Percentiles rank a stretch among this genome's conserved stretches.
Evolutionary conservation across 164 flowering plant species (phyloP).

Genomic region (Dillenia suffruticosa): DNA sequence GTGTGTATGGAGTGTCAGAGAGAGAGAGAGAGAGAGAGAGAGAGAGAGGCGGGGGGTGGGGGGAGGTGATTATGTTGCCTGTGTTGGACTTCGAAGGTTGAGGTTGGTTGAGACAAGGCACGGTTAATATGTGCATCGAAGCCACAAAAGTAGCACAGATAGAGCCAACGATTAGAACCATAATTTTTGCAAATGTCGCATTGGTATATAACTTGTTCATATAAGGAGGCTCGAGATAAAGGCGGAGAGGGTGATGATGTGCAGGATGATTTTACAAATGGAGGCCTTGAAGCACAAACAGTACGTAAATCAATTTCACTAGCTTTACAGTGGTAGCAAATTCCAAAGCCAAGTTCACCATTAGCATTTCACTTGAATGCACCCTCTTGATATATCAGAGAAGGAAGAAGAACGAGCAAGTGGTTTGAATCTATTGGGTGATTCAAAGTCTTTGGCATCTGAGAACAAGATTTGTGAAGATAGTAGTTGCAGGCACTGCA

Average conservation of each 20-base stretch:
- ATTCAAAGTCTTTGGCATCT: slow-evolving; percentile 6
- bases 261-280: not conserved
- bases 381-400: slow-evolving; percentile 10
- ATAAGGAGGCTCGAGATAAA: slow-evolving; percentile 13
- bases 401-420: slow-evolving; percentile 13
- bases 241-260: slow-evolving; percentile 15
- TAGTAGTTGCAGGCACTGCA: slow-evolving; percentile 15
- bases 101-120: not conserved
- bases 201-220: slow-evolving; percentile 3
- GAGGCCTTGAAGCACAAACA: slow-evolving; percentile 14
- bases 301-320: slow-evolving; percentile 13
- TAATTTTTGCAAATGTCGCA: slow-evolving; percentile 13
- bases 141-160: slow-evolving; percentile 8
- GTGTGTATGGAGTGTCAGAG: too few species aligned
- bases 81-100: too few species aligned
- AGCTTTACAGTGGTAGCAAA: slow-evolving; percentile 13
- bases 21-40: too few species aligned
- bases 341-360: slow-evolving; percentile 9
- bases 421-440: slow-evolving; percentile 15
- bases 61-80: too few species aligned
- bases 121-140: slow-evolving; percentile 18
- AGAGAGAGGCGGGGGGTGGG: too few species aligned
- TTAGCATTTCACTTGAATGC: slow-evolving; percentile 15
- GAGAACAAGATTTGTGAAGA: slow-evolving; percentile 15
- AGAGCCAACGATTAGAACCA: slow-evolving; percentile 16